Base-by-base conservation (phyloP, 768 basidiomycete genomes). In the Hericium coralloides region DNA sequence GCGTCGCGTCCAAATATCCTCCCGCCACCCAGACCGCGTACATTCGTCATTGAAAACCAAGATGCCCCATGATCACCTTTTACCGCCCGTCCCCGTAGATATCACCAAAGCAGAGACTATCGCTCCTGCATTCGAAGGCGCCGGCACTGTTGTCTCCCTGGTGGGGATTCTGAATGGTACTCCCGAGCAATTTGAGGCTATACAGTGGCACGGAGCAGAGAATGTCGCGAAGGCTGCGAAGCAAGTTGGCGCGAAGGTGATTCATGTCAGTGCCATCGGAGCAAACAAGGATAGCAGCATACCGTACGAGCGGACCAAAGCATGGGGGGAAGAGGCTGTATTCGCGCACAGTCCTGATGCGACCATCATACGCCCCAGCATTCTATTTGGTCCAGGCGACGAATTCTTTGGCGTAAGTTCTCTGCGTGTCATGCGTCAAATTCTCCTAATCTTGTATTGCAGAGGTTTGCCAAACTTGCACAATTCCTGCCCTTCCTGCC, bases 371-470 rank as follows among this genome's bases (percentile, higher is more conserved):
- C 73, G 87, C 26, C 87, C 88, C 4, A 87, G 85, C 58, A 70
- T 90, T 26, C 77, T 90, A 2, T 90, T 89, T 68, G 89, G 87
- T 2, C 85, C 83, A 0, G 86, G 84, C 6, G 87, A 89, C 62
- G 78, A 81, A 17, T 86, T 90, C 70, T 90, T 90, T 67, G 81
- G 79, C 58, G 87, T 88, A 55, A 54, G 81, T 59, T 59, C 9
- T 9, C 4, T 2, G 51, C 14, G n/a, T 17, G 18, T 18, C 4
- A 17, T 15, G 3, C 23, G 43, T 51, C 50, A 38, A 41, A 23
- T 23, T 4, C 17, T 31, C 5, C 38, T 48, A 52, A 31, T 31
- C 41, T 51, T 12, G 9, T 53, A 18, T 23, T 36, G 14, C 60
- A 88, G 86, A 74, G 83, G 45, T 87, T 90, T 63, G 81, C 83